Evolutionary conservation across 1,284 basidiomycete species (phyloP).

Genomic region (Somion occarium): DNA sequence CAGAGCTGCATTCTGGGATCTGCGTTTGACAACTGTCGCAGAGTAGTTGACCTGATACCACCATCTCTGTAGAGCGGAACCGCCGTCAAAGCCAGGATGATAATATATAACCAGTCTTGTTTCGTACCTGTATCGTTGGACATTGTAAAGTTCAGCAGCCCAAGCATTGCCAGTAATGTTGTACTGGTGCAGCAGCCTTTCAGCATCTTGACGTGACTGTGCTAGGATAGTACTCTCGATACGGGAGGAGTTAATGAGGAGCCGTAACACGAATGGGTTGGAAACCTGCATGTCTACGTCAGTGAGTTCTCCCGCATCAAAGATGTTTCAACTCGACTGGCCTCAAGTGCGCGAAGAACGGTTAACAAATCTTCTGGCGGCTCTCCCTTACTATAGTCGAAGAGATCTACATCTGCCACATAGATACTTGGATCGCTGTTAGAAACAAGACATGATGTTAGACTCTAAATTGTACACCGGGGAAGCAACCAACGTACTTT

Average conservation of each 20-base stretch:
- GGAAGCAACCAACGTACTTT: constrained; percentile 50
- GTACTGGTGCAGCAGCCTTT: constrained; percentile 44
- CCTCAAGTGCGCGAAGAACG: constrained; percentile 81
- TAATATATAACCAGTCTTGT: too few relatives aligned
- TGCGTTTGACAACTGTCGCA: constrained; percentile 31
- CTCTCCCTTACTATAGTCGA: constrained; percentile 72
- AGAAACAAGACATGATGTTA: background rate
- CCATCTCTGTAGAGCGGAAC: constrained; percentile 46
- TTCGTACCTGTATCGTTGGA: constrained; percentile 60
- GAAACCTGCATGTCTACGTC: constrained; percentile 50
- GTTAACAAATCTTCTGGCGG: constrained; percentile 60
- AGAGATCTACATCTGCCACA: constrained; percentile 66
- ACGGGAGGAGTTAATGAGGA: constrained; percentile 70
- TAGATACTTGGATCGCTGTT: constrained; percentile 41
- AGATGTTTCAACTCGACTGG: constrained; percentile 29
- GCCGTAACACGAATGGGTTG: constrained; percentile 72
- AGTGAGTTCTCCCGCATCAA: constrained; percentile 1
- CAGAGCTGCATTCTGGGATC: constrained; percentile 50
- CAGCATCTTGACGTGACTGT: constrained; percentile 52
- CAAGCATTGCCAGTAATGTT: constrained; percentile 49
- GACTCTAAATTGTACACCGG: constrained; percentile 4
- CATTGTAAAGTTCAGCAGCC: constrained; percentile 55
- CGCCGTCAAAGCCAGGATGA: background rate
- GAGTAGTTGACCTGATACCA: constrained; percentile 44
- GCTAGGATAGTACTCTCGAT: constrained; percentile 79